phyloP scores from a whole-genome alignment of 495 filamentous ascomycete species.

The Aspergillus biplanus region DNA sequence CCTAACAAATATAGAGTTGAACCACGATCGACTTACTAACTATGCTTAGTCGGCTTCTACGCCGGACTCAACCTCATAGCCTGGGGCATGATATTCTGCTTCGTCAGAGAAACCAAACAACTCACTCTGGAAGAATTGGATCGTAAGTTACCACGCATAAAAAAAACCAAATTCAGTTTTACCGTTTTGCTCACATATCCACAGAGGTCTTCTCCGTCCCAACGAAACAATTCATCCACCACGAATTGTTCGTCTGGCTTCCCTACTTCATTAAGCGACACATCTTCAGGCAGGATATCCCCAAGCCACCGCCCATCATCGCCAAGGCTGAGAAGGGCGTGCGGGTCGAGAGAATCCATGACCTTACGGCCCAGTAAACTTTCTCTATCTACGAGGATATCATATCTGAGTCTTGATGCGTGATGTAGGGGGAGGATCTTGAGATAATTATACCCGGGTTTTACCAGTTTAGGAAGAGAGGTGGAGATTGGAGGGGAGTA shows the following conservation, averaged over 20 bases:
- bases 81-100: slow-evolving; percentile 53
- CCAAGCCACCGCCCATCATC: slow-evolving; percentile 39
- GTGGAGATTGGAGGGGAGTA: too few relatives aligned
- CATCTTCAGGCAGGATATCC: slow-evolving; percentile 43
- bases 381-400: too few relatives aligned
- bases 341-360: not conserved
- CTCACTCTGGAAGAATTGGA: slow-evolving; percentile 45
- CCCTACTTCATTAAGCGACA: slow-evolving; percentile 48
- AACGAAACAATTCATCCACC: slow-evolving; percentile 41
- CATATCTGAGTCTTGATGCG: too few relatives aligned
- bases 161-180: not conserved
- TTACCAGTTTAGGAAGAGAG: too few relatives aligned
- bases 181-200: slow-evolving; percentile 22
- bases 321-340: slow-evolving; percentile 29
- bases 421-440: too few relatives aligned
- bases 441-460: too few relatives aligned
- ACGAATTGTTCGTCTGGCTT: slow-evolving; percentile 48
- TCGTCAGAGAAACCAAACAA: slow-evolving; percentile 55
- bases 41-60: slow-evolving; percentile 47
- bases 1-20: not conserved
- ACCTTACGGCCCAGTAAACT: too few relatives aligned
- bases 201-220: slow-evolving; percentile 52
- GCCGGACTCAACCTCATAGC: slow-evolving; percentile 56
- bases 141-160: slow-evolving; percentile 24
- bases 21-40: not conserved